Base-by-base conservation (phyloP, 2,329 filamentous ascomycete genomes). In the Cryphonectria naterciae region DNA sequence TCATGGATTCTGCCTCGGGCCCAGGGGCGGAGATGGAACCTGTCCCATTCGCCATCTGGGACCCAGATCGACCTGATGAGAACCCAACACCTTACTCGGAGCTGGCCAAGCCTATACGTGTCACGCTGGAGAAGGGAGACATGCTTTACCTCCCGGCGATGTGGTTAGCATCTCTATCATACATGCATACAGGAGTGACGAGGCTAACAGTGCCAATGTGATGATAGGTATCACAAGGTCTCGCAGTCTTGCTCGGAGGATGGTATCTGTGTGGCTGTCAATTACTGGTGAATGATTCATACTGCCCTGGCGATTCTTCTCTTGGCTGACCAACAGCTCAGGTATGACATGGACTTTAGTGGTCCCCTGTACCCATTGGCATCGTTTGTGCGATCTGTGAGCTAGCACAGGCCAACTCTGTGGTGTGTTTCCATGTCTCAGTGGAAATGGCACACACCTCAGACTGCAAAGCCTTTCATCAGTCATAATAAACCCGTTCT, bases 141-240 rank as follows among this genome's bases (percentile, higher is more conserved):
- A 93, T 96, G 89, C 79, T 96, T 22, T 96, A 96, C 80, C 82
- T 96, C 41, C 93, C 93, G 8, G 90, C 92, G 7, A 87, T 95
- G 85, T 96, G 93, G 93, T 92, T 73, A 78, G 85, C 78, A 7
- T 11, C 32, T 35, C 46, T 28, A 8, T 15, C 39, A 28, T 60
- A 35, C 60, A 43, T 22, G 54, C 8, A 22, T 43, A 28, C 22
- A 49, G 35, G 4, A 15, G 13, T 64, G 25, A 56, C 37, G 49
- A 35, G 58, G 10, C 65, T 68, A 43, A 70, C 32, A 13, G 7
- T 19, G 41, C 19, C n/a, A 17, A 25, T 54, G 25, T 54, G 25
- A 28, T 58, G 22, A 32, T 62, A 88, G 88, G 88, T 93, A 93
- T 77, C 93, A 96, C 78, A 94, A 95, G 78, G 93, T 96, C 5